Evolutionary conservation across 1,284 basidiomycete species (phyloP), one percentile per base, ranked within the genome.

Genomic region (Peniophora sp.): DNA sequence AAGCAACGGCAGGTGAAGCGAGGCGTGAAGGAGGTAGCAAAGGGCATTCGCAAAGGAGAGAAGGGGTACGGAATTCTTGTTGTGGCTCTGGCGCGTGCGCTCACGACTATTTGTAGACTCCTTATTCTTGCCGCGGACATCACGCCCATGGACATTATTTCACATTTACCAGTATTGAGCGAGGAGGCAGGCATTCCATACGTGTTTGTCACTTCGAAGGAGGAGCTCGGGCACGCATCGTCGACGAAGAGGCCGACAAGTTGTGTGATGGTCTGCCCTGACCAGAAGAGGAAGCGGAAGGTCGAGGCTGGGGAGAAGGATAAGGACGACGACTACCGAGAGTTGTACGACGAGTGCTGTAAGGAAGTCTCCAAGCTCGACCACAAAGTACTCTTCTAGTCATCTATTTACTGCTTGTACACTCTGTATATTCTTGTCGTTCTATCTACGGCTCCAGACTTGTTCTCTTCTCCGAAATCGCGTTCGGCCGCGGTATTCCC

Each of bases 211-310:
- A 64, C 83, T 0, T 91, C 88, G 11, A 96, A 94, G 67, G 92
- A 97, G 70, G 95, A 98, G 62, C 83, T 99, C 22, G 97, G 97
- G 1, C 85, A 88, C 57, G 93, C 96, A 14, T 94, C 92, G 62
- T 88, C 92, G 49, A 99, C 97, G 47, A 99, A 99, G 73, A 84
- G 97, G 60, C 96, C 97, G 39, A 99, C 97, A 44, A 95, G 92
- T 61, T 97, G 94, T 68, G 94, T 99, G 12, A 92, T 99, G 84
- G 79, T 99, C 52, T 90, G 84, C 67, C 88, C 87, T 1, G 75
- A 83, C 61, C 75, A 83, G 60, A 92, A 92, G 65, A 80, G 80
- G 60, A 87, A 83, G 49, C 88, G 81, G 65, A 71, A 71, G 60
- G 85, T 83, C 64, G 83, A 79, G 52, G 81, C 71, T 18, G 84